Evolutionary conservation across 164 flowering plant species (phyloP).

Genomic region (Echeveria elegans): DNA sequence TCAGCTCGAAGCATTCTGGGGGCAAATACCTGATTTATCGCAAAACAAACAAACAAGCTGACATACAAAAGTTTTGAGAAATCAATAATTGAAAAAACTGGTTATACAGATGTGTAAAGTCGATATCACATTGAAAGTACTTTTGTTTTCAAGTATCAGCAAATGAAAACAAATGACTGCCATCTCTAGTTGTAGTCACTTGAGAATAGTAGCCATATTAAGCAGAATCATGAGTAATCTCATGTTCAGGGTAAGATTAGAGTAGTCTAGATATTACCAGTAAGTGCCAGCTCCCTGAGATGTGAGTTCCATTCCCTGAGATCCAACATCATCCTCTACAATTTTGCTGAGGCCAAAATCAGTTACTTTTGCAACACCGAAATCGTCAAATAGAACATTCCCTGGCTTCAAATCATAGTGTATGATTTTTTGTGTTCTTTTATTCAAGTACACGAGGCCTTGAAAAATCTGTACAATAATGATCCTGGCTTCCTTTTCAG

Average conservation of each 20-base stretch:
- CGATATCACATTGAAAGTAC: too few species aligned
- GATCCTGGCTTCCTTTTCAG: conserved; percentile 90
- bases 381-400: conserved; percentile 90
- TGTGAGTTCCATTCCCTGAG: conserved; percentile 99
- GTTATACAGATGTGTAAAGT: too few species aligned
- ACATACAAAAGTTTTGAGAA: too few species aligned
- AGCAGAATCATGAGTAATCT: not conserved
- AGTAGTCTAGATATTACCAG: conserved; percentile 44
- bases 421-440: conserved; percentile 80
- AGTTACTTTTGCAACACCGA: conserved; percentile 94
- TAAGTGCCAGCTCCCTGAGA: conserved; percentile 99
- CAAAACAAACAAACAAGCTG: not conserved
- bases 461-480: conserved; percentile 91
- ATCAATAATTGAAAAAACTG: too few species aligned
- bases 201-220: not conserved
- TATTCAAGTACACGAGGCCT: conserved; percentile 93
- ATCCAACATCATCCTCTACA: conserved; percentile 95
- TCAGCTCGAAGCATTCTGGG: conserved; percentile 97
- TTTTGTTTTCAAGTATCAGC: too few species aligned
- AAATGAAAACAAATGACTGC: not conserved
- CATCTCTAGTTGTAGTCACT: not conserved
- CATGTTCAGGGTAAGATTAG: not conserved
- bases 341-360: conserved; percentile 99
- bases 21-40: conserved; percentile 75
- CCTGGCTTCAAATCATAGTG: conserved; percentile 99